Evolutionary conservation across 2,329 filamentous ascomycete genomes (phyloP), one percentile per base, ranked within the genome.

Genomic region (Colletotrichum acutatum): DNA sequence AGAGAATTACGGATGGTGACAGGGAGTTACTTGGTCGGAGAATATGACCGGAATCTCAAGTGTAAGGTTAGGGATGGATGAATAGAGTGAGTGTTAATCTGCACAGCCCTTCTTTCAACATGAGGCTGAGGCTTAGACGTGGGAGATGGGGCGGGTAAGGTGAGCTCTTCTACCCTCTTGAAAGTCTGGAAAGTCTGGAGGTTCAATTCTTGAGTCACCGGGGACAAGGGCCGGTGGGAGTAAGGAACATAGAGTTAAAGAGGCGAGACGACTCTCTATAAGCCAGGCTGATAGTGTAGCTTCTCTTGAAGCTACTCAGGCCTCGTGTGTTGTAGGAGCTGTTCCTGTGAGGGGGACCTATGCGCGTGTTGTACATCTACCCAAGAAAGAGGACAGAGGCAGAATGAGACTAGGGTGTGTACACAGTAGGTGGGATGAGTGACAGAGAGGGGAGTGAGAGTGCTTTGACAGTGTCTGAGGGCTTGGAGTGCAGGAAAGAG

Each of bases 391-490:
- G n/a, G n/a, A n/a, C n/a, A n/a, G n/a, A n/a, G n/a, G n/a, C n/a
- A 34, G 32, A 34, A 34, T 34, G 32, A 34, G 32, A 34, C 11
- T 34, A 34, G 11, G 32, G 32, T 11, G 32, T 34, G 32, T 34
- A 34, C 28, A 58, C 19, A 34, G 14, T 30, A 49, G 19, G 59
- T 37, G 53, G 34, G 28, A 58, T 52, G 19, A 19, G 24, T 14
- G 32, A 54, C 26, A 24, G 19, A n/a, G 8, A n/a, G 42, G 19
- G 42, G 19, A 22, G 42, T 22, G 42, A n/a, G 19, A 49, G 54
- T 63, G 67, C 68, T 71, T 67, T 34, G 68, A 67, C 63, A 11
- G 28, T 30, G 49, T 63, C 58, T 54, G 66, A 63, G 46, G 49
- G 34, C 49, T 34, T 32, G 49, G 34, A 42, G 42, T 62, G 68